Evolutionary conservation across 2,329 filamentous ascomycete genomes (phyloP).

Genomic region (Elsinoe batatas): DNA sequence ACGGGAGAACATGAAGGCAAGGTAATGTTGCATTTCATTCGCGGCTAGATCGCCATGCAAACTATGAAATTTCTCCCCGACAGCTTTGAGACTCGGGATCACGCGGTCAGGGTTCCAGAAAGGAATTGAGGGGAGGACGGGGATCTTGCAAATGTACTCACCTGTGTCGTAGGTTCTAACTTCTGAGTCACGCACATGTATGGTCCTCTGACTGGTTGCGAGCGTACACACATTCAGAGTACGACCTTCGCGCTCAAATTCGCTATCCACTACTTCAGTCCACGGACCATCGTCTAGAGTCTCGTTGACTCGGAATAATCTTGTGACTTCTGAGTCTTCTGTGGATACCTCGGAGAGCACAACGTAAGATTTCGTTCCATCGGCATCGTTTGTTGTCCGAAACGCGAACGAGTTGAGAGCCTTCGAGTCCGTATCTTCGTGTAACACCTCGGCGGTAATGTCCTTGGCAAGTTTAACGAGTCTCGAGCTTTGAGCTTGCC

Average conservation of each 20-base stretch:
- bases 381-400: conserved; percentile 21
- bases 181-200: conserved; percentile 80
- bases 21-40: neutral
- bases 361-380: conserved; percentile 62
- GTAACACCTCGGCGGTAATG: conserved; percentile 62
- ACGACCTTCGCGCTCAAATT: conserved; percentile 83
- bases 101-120: neutral
- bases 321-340: conserved; percentile 62
- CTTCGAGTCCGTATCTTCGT: conserved; percentile 61
- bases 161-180: conserved; percentile 84
- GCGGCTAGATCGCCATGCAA: neutral
- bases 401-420: conserved; percentile 76
- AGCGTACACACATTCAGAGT: conserved; percentile 81
- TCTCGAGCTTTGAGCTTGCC: conserved; percentile 55
- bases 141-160: conserved; percentile 37
- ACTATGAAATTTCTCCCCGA: conserved; percentile 3
- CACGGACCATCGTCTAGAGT: conserved; percentile 49
- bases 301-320: conserved; percentile 53
- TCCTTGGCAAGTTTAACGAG: conserved; percentile 69
- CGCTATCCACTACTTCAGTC: conserved; percentile 59
- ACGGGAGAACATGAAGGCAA: neutral
- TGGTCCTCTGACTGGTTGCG: conserved; percentile 67
- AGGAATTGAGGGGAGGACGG: neutral
- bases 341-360: conserved; percentile 64
- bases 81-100: neutral